Evolutionary conservation across 2,329 filamentous ascomycete genomes (phyloP).

Genomic region (Aspergillus caelatus): DNA sequence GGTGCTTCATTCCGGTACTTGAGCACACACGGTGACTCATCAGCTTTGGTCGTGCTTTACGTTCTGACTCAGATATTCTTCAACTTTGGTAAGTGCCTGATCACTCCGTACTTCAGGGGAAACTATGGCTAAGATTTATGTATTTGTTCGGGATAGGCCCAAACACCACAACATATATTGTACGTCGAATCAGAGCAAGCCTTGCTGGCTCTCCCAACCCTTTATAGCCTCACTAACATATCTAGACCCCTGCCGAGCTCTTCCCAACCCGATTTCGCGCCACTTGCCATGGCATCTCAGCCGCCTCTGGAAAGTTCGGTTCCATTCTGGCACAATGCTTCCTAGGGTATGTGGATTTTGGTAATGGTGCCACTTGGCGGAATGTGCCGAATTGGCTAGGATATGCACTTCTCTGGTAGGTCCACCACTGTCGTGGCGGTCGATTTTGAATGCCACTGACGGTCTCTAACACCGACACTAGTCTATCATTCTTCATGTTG

Average conservation of each 20-base stretch:
- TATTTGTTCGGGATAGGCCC: neutral
- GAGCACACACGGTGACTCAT: neutral
- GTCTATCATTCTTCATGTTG: neutral
- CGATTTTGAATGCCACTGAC: rapidly evolving
- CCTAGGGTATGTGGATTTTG: neutral
- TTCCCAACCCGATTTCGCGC: neutral
- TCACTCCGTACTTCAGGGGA: too few relatives aligned
- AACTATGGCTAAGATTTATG: neutral
- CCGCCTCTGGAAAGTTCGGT: neutral
- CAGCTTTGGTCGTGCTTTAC: neutral
- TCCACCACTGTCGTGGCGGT: rapidly evolving
- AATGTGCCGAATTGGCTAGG: neutral
- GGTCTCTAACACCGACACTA: neutral
- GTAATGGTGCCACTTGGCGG: neutral
- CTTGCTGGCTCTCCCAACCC: rapidly evolving
- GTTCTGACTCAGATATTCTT: neutral
- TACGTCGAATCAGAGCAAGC: neutral
- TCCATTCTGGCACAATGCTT: neutral
- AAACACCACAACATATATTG: neutral
- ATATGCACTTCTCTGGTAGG: neutral
- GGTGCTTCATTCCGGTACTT: neutral
- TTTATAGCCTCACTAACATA: neutral
- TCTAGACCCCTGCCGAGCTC: neutral
- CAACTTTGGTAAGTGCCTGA: neutral
- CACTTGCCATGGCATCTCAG: neutral